phyloP scores from a whole-genome alignment of 352 stramenopile species.

The Globisporangium sylvaticum region DNA sequence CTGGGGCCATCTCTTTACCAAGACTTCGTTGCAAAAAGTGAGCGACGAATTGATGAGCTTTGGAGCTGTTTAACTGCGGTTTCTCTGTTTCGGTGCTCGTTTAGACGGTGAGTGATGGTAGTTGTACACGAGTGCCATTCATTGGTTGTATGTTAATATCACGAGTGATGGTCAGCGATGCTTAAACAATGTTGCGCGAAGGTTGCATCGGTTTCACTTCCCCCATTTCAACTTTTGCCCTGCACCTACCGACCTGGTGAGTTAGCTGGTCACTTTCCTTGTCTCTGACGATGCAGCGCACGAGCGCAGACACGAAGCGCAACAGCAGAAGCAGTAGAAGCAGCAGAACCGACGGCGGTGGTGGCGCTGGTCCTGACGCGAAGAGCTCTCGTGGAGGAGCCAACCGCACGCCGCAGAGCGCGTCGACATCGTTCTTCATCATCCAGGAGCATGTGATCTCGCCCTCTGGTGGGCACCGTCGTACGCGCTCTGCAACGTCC shows the following conservation, averaged over 20 bases:
- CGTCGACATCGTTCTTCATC: slow-evolving; percentile 57
- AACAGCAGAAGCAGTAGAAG: neutral
- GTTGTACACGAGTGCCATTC: too few relatives aligned
- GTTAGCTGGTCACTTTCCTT: neutral
- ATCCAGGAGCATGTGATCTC: slow-evolving; percentile 51
- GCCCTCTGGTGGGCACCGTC: slow-evolving; percentile 25
- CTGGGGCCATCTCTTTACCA: too few relatives aligned
- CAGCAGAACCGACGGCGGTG: neutral
- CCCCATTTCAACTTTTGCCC: neutral
- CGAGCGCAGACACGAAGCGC: neutral
- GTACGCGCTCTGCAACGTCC: slow-evolving; percentile 59
- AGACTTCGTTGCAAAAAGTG: too few relatives aligned
- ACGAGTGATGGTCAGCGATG: neutral
- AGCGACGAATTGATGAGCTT: too few relatives aligned
- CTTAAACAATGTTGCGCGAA: neutral
- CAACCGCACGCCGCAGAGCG: neutral
- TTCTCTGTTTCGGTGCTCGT: too few relatives aligned
- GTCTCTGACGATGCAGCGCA: neutral
- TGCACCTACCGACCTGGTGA: neutral
- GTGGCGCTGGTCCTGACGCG: neutral
- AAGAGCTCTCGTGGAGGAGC: neutral
- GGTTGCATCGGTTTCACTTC: neutral
- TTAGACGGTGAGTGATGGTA: too few relatives aligned
- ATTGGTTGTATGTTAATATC: too few relatives aligned
- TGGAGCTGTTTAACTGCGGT: too few relatives aligned